Base-by-base conservation (phyloP, 2,329 filamentous ascomycete species). In the Helotiales sp. region DNA sequence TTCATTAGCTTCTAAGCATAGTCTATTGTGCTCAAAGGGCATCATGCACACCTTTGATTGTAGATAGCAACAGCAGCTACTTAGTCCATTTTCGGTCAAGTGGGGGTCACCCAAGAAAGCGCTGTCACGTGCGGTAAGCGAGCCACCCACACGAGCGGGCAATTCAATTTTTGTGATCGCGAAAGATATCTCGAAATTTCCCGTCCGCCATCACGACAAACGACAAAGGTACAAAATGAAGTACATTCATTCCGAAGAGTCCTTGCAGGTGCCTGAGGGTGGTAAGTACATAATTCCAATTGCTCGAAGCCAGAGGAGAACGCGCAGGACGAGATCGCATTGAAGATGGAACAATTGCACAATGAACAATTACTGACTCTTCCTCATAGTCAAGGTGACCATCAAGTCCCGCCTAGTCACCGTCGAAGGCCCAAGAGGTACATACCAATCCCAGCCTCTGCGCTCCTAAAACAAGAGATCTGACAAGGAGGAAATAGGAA, bases 161-260 rank as follows among this genome's bases (percentile, higher is more conserved):
- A 15, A n/a, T n/a, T 44, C 6, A 15, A 44, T 15, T 13, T 9
- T 13, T 25, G n/a, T n/a, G 15, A 42, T 44, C 22, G 40, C 31
- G 22, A 27, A 13, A 42, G 17, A 25, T 5, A 44, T 60, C 52
- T 46, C 55, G 53, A 52, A 61, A 57, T 55, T 56, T 59, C 24
- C 31, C 44, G 53, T 40, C 59, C 61, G 60, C 62, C 62, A 67
- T 59, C 55, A 49, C 67, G 63, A 70, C 67, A 63, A 62, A 64
- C 55, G 17, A 54, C 53, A 53, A 57, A 65, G 61, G 67, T 60
- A 82, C 89, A 97, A 90, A 82, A 98, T 98, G 95, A 96, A 90
- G 86, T 98, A 97, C 91, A 96, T 99, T 84, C 92, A 97, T 87
- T 96, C 91, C 76, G 85, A 93, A 83, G 93, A 99, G 88, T 84